Conservation (phyloP, 371 early-diverging fungal species). For the Pancytospora philotis region DNA sequence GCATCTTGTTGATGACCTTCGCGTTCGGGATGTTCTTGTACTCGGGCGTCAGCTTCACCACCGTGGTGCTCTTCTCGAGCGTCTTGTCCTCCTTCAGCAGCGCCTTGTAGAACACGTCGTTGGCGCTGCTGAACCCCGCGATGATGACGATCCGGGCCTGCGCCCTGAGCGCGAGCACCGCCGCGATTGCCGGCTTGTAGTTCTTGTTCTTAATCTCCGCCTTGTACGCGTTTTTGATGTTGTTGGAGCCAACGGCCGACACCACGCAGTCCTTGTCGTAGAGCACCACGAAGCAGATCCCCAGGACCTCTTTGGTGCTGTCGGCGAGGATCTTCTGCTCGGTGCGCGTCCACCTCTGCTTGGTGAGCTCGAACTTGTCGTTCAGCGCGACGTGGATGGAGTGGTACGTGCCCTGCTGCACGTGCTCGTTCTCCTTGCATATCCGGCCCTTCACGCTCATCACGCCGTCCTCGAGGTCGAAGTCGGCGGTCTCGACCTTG, state of each 20-base stretch:
- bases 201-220: conserved; percentile 48
- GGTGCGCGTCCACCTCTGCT: conserved; percentile 39
- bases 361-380: conserved; percentile 47
- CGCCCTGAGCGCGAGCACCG: conserved; percentile 12
- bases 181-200: conserved; percentile 28
- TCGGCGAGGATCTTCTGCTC: conserved; percentile 39
- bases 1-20: conserved; percentile 41
- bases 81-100: neutral
- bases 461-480: conserved; percentile 51
- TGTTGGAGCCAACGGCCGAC: conserved; percentile 28
- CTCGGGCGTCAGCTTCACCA: conserved; percentile 40
- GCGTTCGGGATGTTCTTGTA: conserved; percentile 36
- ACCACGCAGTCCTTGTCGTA: conserved; percentile 50
- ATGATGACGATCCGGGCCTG: conserved; percentile 37
- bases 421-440: conserved; percentile 50
- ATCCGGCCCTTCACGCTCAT: conserved; percentile 57
- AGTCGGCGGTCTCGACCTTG: conserved; percentile 41
- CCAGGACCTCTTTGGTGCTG: conserved; percentile 34
- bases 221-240: conserved; percentile 38
- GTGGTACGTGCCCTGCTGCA: conserved; percentile 55
- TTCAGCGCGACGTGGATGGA: conserved; percentile 49
- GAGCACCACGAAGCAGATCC: conserved; percentile 50
- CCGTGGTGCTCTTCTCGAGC: conserved; percentile 2
- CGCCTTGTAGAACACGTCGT: conserved; percentile 27
- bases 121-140: conserved; percentile 20